Percentiles rank a stretch among this genome's conserved stretches.
phyloP scores from a whole-genome alignment of 2,329 filamentous ascomycete genomes.

The Arthroderma sp. region DNA sequence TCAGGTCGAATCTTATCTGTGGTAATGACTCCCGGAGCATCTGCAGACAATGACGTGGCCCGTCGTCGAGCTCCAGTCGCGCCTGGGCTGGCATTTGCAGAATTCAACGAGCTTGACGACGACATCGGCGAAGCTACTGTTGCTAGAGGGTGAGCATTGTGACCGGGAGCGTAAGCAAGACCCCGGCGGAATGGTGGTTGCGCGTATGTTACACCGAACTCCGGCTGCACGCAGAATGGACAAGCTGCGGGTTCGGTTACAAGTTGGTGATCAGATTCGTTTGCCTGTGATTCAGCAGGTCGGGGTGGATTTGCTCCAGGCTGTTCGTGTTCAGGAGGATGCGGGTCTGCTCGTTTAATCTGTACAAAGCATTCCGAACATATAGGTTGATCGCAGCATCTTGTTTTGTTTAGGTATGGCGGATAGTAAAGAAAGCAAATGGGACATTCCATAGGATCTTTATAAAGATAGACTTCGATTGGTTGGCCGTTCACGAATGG shows the following conservation, averaged over 20 bases:
- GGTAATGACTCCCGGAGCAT: constrained; percentile 73
- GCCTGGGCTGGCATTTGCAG: constrained; percentile 35
- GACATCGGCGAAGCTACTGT: constrained; percentile 62
- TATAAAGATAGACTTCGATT: constrained; percentile 86
- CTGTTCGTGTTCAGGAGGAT: constrained; percentile 65
- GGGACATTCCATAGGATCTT: constrained; percentile 78
- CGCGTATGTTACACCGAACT: constrained; percentile 93
- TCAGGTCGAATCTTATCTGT: constrained; percentile 88
- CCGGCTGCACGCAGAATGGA: constrained; percentile 86
- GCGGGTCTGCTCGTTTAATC: constrained; percentile 87
- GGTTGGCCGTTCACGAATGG: constrained; percentile 90
- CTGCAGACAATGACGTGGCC: constrained; percentile 64
- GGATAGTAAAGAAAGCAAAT: constrained; percentile 97
- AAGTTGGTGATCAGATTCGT: constrained; percentile 48
- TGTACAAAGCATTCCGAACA: constrained; percentile 99
- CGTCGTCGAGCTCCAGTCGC: constrained; percentile 40
- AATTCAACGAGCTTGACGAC: constrained; percentile 68
- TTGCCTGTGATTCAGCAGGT: constrained; percentile 24
- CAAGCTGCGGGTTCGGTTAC: constrained; percentile 86
- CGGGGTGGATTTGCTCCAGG: constrained; percentile 30
- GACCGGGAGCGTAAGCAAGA: constrained; percentile 53
- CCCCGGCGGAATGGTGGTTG: constrained; percentile 80
- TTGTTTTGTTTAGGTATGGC: constrained; percentile 81
- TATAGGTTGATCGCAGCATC: constrained; percentile 91
- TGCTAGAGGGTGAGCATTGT: constrained; percentile 39